phyloP scores from a whole-genome alignment of 306 rosid genomes.

The Delonix regia region DNA sequence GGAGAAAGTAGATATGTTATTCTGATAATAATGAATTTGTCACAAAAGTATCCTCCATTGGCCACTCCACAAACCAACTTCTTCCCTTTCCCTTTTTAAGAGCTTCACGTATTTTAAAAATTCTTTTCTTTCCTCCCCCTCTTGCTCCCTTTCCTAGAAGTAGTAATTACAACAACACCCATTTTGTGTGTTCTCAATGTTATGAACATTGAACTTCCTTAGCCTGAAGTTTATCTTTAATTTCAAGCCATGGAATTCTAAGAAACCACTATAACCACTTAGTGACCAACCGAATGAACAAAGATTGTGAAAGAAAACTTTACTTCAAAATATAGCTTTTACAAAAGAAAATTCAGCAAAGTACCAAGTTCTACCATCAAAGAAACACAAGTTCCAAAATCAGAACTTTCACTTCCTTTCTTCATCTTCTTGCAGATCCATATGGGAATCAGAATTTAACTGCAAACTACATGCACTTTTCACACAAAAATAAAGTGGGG shows the following conservation, averaged over 20 bases:
- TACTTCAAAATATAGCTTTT: background rate
- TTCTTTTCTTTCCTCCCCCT: background rate
- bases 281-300: background rate
- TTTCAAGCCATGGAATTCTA: background rate
- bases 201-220: background rate
- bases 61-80: slow-evolving; percentile 9
- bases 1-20: background rate
- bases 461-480: background rate
- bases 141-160: background rate
- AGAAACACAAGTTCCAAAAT: background rate
- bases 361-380: background rate
- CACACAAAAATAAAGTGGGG: background rate
- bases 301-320: background rate
- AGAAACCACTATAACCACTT: slow-evolving; percentile 4
- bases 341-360: background rate
- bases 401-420: background rate
- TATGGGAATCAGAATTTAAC: slow-evolving; percentile 11
- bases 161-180: background rate
- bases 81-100: background rate
- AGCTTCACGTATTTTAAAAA: background rate
- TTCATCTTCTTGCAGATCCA: background rate
- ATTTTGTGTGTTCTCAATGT: background rate
- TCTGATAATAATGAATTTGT: background rate
- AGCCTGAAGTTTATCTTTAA: background rate
- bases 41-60: background rate